Percentiles rank a stretch among this genome's conserved stretches.
phyloP scores from a whole-genome alignment of 164 flowering plant genomes.

The Aristolochia fimbriata region DNA sequence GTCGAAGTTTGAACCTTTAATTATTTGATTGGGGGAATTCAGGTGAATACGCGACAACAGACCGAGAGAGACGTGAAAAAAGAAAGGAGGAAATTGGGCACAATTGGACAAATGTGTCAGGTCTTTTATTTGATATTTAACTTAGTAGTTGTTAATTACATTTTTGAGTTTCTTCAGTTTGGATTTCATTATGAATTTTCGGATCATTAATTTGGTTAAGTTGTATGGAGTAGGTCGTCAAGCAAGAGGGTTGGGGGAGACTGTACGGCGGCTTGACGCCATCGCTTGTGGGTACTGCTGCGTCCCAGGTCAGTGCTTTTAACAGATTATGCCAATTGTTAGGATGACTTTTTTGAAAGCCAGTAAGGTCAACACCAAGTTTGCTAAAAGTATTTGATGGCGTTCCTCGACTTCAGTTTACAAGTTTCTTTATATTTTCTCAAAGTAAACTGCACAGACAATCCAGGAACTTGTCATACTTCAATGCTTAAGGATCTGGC shows the following conservation, averaged over 20 bases:
- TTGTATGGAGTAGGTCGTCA: conserved; percentile 47
- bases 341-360: too few species aligned
- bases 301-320: conserved; percentile 66
- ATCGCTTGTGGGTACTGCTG: conserved; percentile 83
- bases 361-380: too few species aligned
- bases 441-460: too few species aligned
- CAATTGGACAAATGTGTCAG: conserved; percentile 72
- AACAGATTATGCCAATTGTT: too few species aligned
- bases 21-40: neutral
- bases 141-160: too few species aligned
- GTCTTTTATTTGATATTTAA: conserved; percentile 18
- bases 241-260: conserved; percentile 79
- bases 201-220: neutral
- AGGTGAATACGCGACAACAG: conserved; percentile 95
- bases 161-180: neutral
- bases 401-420: too few species aligned
- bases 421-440: too few species aligned
- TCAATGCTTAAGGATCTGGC: too few species aligned
- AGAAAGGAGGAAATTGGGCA: conserved; percentile 41
- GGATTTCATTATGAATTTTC: neutral
- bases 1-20: neutral
- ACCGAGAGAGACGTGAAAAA: conserved; percentile 68
- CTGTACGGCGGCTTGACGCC: conserved; percentile 83
- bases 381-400: too few species aligned
- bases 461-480: too few species aligned